Base-by-base conservation (phyloP, 371 early-diverging fungal species). In the Cokeromyces recurvatus region DNA sequence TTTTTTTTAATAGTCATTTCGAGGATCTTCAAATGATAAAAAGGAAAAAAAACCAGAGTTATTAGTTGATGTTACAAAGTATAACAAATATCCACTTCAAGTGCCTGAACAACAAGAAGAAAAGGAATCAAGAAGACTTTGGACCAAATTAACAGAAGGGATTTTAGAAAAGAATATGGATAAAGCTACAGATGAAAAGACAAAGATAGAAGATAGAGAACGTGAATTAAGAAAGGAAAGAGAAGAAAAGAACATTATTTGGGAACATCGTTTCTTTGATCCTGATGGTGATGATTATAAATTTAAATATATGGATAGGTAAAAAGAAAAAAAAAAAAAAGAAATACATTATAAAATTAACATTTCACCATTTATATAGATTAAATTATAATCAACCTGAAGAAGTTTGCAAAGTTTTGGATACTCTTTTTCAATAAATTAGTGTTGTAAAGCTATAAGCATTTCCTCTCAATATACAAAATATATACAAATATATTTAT, bases 141-240 rank as follows among this genome's bases (percentile, higher is more conserved):
- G 95, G 95, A 64, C 72, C 45, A 70, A 86, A 36, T 81, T 92
- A 21, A 91, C 94, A 4, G 76, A 69, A 22, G 89, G 82, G 3
- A 64, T 95, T 16, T 59, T 55, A 22, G 60, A 64, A 3, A 71
- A 70, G 50, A 77, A 92, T 48, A 58, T 89, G 52, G 81, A 87
- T 34, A 49, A 62, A 16, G 95, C 95, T 0, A 90, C 95, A 3
- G 69, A 62, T 12, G 88, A 91, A 53, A 95, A 95, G 59, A 60
- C 74, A 0, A 74, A 69, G 12, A 85, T 95, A 21, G 95, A 95
- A 59, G 87, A 91, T 54, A 61, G 66, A 22, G 94, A 95, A 63
- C 80, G 95, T 16, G 57, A 59, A 23, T 60, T 68, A 19, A 71
- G 78, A 24, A 86, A 34, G n/a, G 35, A 34, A n/a, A 6, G 35